Percentiles rank a stretch among this genome's conserved stretches.
Evolutionary conservation across 148 eudicot species (phyloP).

Genomic region (Dianthus caryophyllus): DNA sequence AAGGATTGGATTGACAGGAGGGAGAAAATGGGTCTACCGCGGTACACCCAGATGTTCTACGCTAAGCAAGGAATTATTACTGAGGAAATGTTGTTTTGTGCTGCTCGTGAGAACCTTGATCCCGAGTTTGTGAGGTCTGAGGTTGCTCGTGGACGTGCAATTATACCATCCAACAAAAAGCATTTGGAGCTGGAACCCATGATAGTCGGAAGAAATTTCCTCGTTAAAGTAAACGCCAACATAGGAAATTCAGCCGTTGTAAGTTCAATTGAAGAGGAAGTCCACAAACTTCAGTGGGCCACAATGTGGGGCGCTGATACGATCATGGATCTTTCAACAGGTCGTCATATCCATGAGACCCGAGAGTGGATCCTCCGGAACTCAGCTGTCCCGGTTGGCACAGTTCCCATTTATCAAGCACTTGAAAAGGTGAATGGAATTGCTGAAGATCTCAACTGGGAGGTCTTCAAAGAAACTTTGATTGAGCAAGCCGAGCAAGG

Average conservation of each 20-base stretch:
- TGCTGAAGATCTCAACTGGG: slow-evolving; percentile 92
- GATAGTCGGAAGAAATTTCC: slow-evolving; percentile 94
- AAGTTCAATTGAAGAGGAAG: slow-evolving; percentile 98
- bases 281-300: slow-evolving; percentile 99
- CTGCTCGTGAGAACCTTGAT: slow-evolving; percentile 90
- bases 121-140: slow-evolving; percentile 95
- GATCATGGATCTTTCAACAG: slow-evolving; percentile 95
- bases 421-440: slow-evolving; percentile 92
- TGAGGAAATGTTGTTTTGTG: slow-evolving; percentile 91
- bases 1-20: slow-evolving; percentile 81
- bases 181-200: slow-evolving; percentile 94
- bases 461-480: slow-evolving; percentile 80
- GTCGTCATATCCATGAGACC: slow-evolving; percentile 96
- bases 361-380: slow-evolving; percentile 97
- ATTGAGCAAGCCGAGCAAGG: slow-evolving; percentile 99
- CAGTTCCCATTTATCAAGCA: slow-evolving; percentile 97
- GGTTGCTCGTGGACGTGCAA: slow-evolving; percentile 98
- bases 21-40: slow-evolving; percentile 71
- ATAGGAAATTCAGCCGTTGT: slow-evolving; percentile 98
- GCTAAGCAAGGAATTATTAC: slow-evolving; percentile 91
- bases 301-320: slow-evolving; percentile 99
- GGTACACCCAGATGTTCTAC: slow-evolving; percentile 97
- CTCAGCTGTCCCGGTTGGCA: slow-evolving; percentile 94
- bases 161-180: slow-evolving; percentile 94
- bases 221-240: slow-evolving; percentile 93